Percentiles rank a stretch among this genome's conserved stretches.
Conservation (phyloP, 2,329 filamentous ascomycete genomes). For the Cladosporium phlei region DNA sequence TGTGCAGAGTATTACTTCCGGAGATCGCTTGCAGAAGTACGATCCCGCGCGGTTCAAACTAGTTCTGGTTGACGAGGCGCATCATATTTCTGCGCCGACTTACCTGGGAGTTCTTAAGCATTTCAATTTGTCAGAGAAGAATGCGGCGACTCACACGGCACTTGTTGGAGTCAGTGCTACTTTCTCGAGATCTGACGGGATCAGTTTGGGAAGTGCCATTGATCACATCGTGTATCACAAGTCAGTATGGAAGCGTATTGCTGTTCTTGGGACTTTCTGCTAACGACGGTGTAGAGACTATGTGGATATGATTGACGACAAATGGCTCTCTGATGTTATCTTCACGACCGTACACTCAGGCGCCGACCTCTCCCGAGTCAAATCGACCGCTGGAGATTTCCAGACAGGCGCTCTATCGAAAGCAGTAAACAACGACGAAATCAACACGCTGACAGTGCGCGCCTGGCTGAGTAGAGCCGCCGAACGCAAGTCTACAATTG, state of each 20-base stretch:
- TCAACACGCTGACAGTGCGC: conserved; percentile 79
- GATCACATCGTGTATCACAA: conserved; percentile 97
- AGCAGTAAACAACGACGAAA: conserved; percentile 74
- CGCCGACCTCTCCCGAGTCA: conserved; percentile 64
- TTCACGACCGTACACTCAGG: conserved; percentile 89
- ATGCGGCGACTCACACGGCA: conserved; percentile 39
- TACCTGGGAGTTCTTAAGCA: conserved; percentile 74
- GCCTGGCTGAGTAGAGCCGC: conserved; percentile 77
- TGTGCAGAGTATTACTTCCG: conserved; percentile 75
- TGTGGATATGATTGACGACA: conserved; percentile 76
- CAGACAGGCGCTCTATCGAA: conserved; percentile 69
- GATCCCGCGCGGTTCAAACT: conserved; percentile 78
- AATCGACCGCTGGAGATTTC: conserved; percentile 74
- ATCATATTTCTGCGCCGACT: conserved; percentile 83
- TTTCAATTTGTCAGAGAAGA: conserved; percentile 64
- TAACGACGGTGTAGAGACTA: conserved; percentile 49
- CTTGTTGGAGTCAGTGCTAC: conserved; percentile 88
- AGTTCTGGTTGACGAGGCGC: conserved; percentile 89
- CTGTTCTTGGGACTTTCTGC: conserved; percentile 12
- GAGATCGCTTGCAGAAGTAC: conserved; percentile 74
- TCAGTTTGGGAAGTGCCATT: conserved; percentile 76
- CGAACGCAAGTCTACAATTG: conserved; percentile 75
- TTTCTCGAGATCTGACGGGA: conserved; percentile 73
- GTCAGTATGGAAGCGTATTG: conserved; percentile 44
- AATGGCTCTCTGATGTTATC: conserved; percentile 85